Conservation (phyloP, 2,329 filamentous ascomycete genomes). For the Alternaria sp. region DNA sequence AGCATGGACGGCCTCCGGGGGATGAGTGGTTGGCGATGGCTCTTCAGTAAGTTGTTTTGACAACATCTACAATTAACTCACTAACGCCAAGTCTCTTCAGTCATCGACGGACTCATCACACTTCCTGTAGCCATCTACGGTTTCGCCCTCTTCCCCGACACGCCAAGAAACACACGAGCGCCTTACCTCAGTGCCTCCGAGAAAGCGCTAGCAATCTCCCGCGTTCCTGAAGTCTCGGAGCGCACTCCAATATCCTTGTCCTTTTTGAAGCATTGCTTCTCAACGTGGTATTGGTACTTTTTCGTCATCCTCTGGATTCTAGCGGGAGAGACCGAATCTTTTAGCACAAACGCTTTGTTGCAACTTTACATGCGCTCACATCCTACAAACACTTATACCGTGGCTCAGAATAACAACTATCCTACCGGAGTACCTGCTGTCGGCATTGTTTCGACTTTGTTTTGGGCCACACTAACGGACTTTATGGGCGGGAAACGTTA, state of each 20-base stretch:
- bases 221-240: slow-evolving; percentile 56
- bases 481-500: slow-evolving; percentile 70
- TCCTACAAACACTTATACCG: slow-evolving; percentile 56
- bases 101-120: slow-evolving; percentile 65
- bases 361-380: slow-evolving; percentile 61
- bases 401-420: slow-evolving; percentile 63
- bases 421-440: slow-evolving; percentile 63
- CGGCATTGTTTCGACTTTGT: slow-evolving; percentile 66
- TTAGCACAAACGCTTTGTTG: slow-evolving; percentile 69
- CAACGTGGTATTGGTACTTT: slow-evolving; percentile 71
- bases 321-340: slow-evolving; percentile 75
- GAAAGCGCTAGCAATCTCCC: slow-evolving; percentile 54
- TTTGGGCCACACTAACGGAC: slow-evolving; percentile 76
- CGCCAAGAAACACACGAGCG: slow-evolving; percentile 54
- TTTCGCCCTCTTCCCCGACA: slow-evolving; percentile 58
- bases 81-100: slow-evolving; percentile 19
- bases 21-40: slow-evolving; percentile 64
- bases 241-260: slow-evolving; percentile 57
- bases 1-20: slow-evolving; percentile 59
- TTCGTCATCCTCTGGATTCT: slow-evolving; percentile 75
- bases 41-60: slow-evolving; percentile 24
- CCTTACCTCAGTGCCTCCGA: slow-evolving; percentile 55
- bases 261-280: slow-evolving; percentile 66
- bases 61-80: not conserved
- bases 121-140: slow-evolving; percentile 66